phyloP scores from a whole-genome alignment of 1,139 yeast genomes.

The Arxiozyma heterogenica region DNA sequence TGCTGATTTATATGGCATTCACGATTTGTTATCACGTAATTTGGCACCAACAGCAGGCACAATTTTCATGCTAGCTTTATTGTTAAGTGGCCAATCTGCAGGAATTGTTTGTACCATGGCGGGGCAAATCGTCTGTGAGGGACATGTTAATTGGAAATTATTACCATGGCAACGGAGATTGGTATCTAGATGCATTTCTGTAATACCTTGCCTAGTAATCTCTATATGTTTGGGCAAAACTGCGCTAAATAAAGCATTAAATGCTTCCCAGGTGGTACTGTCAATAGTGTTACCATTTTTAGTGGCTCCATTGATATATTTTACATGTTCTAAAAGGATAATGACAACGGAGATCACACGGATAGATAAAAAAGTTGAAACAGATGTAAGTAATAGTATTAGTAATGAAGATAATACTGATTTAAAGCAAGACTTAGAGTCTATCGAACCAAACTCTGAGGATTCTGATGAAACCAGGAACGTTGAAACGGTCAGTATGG shows the following conservation, averaged over 20 bases:
- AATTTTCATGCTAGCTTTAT: conserved; percentile 63
- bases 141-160: conserved; percentile 67
- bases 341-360: conserved; percentile 44
- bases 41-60: conserved; percentile 71
- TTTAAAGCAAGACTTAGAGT: neutral
- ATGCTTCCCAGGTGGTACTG: conserved; percentile 68
- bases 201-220: conserved; percentile 55
- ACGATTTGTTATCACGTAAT: conserved; percentile 45
- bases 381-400: conserved; percentile 4
- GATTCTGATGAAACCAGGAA: conserved; percentile 8
- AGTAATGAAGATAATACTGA: conserved; percentile 5
- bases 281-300: conserved; percentile 65
- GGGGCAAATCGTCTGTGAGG: conserved; percentile 79
- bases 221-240: conserved; percentile 51
- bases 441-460: neutral
- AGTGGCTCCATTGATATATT: conserved; percentile 68
- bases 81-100: conserved; percentile 73
- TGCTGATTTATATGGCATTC: conserved; percentile 69
- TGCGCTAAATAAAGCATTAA: conserved; percentile 57
- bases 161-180: conserved; percentile 72
- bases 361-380: conserved; percentile 2
- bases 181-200: conserved; percentile 60
- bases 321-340: conserved; percentile 53
- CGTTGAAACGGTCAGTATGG: conserved; percentile 39
- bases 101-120: conserved; percentile 84